Percentiles rank a stretch among this genome's conserved stretches.
Conservation (phyloP, 805 yeast genomes). For the Clavispora phyllophila region DNA sequence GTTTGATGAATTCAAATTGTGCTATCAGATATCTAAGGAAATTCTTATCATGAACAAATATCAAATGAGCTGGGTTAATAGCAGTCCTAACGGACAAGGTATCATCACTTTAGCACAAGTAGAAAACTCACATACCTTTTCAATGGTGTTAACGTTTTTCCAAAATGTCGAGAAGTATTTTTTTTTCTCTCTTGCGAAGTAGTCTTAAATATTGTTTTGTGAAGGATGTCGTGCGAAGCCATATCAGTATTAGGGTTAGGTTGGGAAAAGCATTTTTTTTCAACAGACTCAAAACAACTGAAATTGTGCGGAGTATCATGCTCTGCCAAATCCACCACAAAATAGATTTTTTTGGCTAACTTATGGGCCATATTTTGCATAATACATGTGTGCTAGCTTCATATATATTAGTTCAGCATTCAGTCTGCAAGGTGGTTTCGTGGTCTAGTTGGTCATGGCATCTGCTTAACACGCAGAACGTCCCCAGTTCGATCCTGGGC, state of each 20-base stretch:
- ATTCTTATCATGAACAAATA: conserved; percentile 19
- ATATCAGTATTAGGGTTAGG: not conserved
- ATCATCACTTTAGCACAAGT: conserved; percentile 16
- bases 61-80: conserved; percentile 22
- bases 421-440: conserved; percentile 12
- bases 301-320: too few relatives aligned
- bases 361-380: too few relatives aligned
- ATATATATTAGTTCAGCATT: not conserved
- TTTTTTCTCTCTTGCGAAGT: not conserved
- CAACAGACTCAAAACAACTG: not conserved
- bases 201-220: not conserved
- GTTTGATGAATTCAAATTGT: conserved; percentile 1
- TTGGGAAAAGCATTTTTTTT: too few relatives aligned
- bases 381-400: too few relatives aligned
- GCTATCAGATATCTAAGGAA: conserved; percentile 16
- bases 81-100: conserved; percentile 17
- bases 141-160: not conserved
- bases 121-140: conserved; percentile 10
- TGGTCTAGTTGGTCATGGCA: conserved; percentile 23
- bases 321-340: too few relatives aligned
- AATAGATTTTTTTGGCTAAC: too few relatives aligned
- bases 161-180: not conserved
- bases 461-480: conserved; percentile 24
- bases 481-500: conserved; percentile 25
- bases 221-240: not conserved